phyloP scores from a whole-genome alignment of 306 rosid genomes.

The Cyclanthera cordifolia region DNA sequence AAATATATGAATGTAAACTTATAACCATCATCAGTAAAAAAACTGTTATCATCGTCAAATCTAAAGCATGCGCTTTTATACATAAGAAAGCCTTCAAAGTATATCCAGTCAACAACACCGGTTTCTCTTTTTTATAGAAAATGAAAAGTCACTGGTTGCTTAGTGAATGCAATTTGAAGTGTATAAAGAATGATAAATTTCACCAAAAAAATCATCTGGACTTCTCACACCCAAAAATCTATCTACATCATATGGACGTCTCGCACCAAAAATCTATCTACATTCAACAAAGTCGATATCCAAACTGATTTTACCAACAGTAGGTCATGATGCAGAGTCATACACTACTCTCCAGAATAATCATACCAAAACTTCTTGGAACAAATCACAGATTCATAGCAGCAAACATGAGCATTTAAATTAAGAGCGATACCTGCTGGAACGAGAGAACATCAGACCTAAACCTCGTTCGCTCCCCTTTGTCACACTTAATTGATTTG shows the following conservation, averaged over 20 bases:
- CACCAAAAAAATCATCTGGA: neutral
- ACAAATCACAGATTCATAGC: constrained; percentile 1
- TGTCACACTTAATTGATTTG: constrained; percentile 79
- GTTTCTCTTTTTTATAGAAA: neutral
- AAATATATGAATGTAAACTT: neutral
- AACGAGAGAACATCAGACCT: constrained; percentile 92
- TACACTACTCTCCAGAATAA: neutral
- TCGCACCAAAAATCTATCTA: neutral
- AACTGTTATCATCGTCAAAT: too few species aligned
- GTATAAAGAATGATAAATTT: neutral
- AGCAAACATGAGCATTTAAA: neutral
- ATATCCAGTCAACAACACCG: neutral
- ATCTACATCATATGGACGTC: neutral
- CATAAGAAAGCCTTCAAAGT: neutral
- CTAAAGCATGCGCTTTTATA: neutral
- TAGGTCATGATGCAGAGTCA: neutral
- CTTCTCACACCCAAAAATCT: neutral
- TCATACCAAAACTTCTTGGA: neutral
- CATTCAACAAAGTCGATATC: neutral
- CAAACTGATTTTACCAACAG: neutral
- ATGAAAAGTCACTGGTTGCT: neutral
- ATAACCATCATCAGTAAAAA: too few species aligned
- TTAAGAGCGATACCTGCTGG: constrained; percentile 57
- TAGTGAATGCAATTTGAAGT: neutral
- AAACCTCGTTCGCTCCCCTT: constrained; percentile 90